A percentile compares a stretch with the other conserved stretches of the same genome.
phyloP scores from a whole-genome alignment of 2,329 filamentous ascomycete genomes.

The Fusarium sp. region DNA sequence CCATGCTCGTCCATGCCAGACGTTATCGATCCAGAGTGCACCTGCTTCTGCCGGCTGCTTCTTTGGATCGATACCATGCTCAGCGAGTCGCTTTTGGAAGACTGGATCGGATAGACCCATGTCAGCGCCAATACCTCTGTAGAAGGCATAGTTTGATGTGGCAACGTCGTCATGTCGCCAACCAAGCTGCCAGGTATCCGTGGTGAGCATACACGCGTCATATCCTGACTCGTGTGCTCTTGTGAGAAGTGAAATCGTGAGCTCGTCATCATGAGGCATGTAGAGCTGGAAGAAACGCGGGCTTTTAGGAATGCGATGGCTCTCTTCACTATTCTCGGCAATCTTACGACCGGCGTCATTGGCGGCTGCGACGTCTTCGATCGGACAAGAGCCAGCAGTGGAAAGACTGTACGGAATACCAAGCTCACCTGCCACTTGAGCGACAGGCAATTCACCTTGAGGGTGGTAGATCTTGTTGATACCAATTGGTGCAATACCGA shows the following conservation, averaged over 20 bases:
- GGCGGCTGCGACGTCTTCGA: conserved; percentile 8
- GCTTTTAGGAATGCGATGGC: background rate
- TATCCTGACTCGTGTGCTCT: conserved; percentile 3
- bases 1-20: conserved; percentile 27
- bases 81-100: conserved; percentile 4
- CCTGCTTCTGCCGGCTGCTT: conserved; percentile 14
- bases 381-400: conserved; percentile 8
- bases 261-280: conserved; percentile 17
- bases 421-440: conserved; percentile 9
- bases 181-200: conserved; percentile 18
- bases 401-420: conserved; percentile 17
- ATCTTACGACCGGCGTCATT: background rate
- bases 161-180: conserved; percentile 22
- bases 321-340: conserved; percentile 2
- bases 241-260: background rate
- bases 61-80: conserved; percentile 13
- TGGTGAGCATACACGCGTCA: conserved; percentile 2
- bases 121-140: conserved; percentile 12
- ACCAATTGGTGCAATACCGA: conserved; percentile 11
- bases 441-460: conserved; percentile 16
- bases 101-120: conserved; percentile 7
- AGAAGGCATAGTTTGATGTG: conserved; percentile 16
- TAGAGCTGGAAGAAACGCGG: conserved; percentile 20
- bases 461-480: conserved; percentile 28
- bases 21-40: conserved; percentile 21